A percentile compares a stretch with the other conserved stretches of the same genome.
Conservation (phyloP, 2,329 filamentous ascomycete species). For the Aspergillus aculeatinus region DNA sequence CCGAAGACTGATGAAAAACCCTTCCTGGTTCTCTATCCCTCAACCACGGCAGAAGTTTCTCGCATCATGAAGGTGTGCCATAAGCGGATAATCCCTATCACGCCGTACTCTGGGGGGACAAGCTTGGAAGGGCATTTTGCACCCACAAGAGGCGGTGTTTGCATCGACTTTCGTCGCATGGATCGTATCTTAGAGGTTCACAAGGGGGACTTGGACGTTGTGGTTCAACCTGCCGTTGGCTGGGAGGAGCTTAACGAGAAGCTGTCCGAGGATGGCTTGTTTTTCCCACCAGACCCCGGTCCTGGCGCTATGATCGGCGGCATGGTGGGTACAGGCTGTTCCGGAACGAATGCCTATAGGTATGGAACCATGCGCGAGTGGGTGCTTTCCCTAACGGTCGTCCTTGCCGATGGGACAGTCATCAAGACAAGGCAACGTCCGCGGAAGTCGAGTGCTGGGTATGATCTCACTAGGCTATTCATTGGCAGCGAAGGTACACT, state of each 20-base stretch:
- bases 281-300: conserved; percentile 90
- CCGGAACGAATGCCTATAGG: conserved; percentile 83
- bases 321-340: conserved; percentile 53
- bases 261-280: conserved; percentile 70
- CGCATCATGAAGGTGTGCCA: conserved; percentile 87
- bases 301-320: conserved; percentile 91
- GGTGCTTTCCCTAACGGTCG: conserved; percentile 83
- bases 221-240: conserved; percentile 77
- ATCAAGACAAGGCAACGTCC: conserved; percentile 87
- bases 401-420: conserved; percentile 84
- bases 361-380: conserved; percentile 96
- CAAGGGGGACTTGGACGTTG: conserved; percentile 72
- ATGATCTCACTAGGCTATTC: conserved; percentile 86
- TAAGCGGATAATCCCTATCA: conserved; percentile 75
- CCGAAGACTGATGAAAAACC: conserved; percentile 44
- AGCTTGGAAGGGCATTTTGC: conserved; percentile 88
- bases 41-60: conserved; percentile 78
- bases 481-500: conserved; percentile 90
- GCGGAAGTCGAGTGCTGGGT: conserved; percentile 85
- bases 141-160: conserved; percentile 77
- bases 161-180: conserved; percentile 84
- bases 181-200: conserved; percentile 75
- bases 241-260: conserved; percentile 85
- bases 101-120: conserved; percentile 82
- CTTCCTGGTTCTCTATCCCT: conserved; percentile 70